Base-by-base conservation (phyloP, 1,139 yeast genomes). In the Zygosaccharomyces pseudobailii region DNA sequence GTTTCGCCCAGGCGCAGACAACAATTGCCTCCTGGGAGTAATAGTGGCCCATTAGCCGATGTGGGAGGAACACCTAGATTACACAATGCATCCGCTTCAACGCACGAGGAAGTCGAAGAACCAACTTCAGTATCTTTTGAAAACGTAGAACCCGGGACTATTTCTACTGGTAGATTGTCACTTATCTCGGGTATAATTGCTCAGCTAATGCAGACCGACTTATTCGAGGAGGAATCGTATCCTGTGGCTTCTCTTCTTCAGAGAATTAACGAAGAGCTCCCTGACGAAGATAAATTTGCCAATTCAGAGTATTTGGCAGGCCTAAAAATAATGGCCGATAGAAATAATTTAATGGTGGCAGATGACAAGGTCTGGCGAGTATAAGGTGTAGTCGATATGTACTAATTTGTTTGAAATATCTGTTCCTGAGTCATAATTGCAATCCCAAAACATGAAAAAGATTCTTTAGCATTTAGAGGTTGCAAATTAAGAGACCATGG, bases 341-440 rank as follows among this genome's bases (percentile, higher is more conserved):
- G 79, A 55, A 81, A 80, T 56, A 75, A 80, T 58, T 62, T 84
- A 46, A 78, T 80, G 79, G 61, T 75, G 25, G 75, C 80, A 32
- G 88, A 82, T 43, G 85, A 78, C 28, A 78, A 78, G 62, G 74
- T 84, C 37, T 82, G 80, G 78, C 75, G 76, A 65, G 77, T 81
- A 3, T 38, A 31, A 28, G 30, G 34, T 28, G 13, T 20, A 5
- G 20, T 3, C 4, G 19, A 8, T 20, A 28, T 30, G 13, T 30
- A 30, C 6, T 30, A n/a, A 30, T 30, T 6, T 30, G 33, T n/a
- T 30, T 10, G n/a, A 6, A 28, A 9, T 30, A 4, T 10, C 13
- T 13, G 33, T n/a, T 4, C 5, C 13, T 7, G 9, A 24, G 27
- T 2, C 17, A 13, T 13, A 13, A 13, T 13, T 13, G 17, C 17